Evolutionary conservation across 2,329 filamentous ascomycete species (phyloP).

Genomic region (Sporothrix protearum): DNA sequence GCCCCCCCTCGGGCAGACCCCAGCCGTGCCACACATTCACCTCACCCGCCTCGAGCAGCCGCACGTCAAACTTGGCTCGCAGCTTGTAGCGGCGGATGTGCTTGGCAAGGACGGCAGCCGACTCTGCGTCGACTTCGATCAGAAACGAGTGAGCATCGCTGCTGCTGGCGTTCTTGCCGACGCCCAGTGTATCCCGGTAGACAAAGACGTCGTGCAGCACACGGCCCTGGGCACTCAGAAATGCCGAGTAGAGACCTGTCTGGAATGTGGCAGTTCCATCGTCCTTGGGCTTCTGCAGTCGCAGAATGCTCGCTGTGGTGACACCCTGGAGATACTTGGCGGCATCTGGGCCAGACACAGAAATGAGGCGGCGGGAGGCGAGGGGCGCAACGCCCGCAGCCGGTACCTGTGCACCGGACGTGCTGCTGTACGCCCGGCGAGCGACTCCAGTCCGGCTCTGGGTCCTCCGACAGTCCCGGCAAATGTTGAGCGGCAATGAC

Average conservation of each 20-base stretch:
- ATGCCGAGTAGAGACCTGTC: conserved; percentile 71
- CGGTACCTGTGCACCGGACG: conserved; percentile 39
- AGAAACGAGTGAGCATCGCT: conserved; percentile 54
- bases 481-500: neutral
- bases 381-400: conserved; percentile 53
- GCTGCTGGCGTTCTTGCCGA: neutral
- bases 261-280: conserved; percentile 29
- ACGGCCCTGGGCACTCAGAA: conserved; percentile 80
- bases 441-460: neutral
- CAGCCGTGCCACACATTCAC: conserved; percentile 70
- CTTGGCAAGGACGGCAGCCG: conserved; percentile 59
- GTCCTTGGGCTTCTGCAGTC: conserved; percentile 33
- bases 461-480: conserved; percentile 7
- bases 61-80: conserved; percentile 70
- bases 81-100: conserved; percentile 85
- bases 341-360: conserved; percentile 73
- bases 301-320: conserved; percentile 68
- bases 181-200: conserved; percentile 57
- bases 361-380: conserved; percentile 72
- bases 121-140: conserved; percentile 74
- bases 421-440: conserved; percentile 21
- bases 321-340: conserved; percentile 84
- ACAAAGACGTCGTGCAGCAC: conserved; percentile 88
- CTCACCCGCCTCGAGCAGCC: conserved; percentile 62
- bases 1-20: conserved; percentile 46